Percentiles rank a stretch among this genome's conserved stretches.
phyloP scores from a whole-genome alignment of 495 filamentous ascomycete species.

The Xylona heveae region DNA sequence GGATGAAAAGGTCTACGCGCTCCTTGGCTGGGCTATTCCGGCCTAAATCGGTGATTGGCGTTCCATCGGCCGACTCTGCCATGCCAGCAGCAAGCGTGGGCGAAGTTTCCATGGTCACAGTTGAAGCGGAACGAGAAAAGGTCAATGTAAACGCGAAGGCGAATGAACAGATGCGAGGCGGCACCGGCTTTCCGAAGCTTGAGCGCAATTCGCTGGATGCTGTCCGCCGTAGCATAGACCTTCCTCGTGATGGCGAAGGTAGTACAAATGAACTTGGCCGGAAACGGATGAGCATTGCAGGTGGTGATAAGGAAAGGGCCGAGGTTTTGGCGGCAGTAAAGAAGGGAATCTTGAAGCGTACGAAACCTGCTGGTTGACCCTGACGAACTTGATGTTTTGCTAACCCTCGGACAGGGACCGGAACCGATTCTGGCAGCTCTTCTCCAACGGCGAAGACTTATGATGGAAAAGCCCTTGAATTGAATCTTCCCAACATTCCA shows the following conservation, averaged over 20 bases:
- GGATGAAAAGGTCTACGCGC: conserved; percentile 78
- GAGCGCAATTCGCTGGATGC: conserved; percentile 60
- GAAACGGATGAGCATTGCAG: conserved; percentile 67
- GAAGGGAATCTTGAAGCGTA: conserved; percentile 91
- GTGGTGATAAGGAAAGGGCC: conserved; percentile 73
- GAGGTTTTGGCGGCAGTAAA: conserved; percentile 77
- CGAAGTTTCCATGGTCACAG: conserved; percentile 82
- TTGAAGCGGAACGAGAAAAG: conserved; percentile 76
- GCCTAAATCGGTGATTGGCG: conserved; percentile 76
- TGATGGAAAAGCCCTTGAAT: conserved; percentile 25
- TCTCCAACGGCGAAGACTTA: conserved; percentile 39
- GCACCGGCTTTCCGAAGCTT: conserved; percentile 74
- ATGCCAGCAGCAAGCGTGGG: conserved; percentile 48
- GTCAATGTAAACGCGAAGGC: conserved; percentile 60
- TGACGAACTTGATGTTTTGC: conserved; percentile 1
- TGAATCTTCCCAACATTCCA: conserved; percentile 31
- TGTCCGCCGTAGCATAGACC: conserved; percentile 4
- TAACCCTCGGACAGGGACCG: conserved; percentile 19
- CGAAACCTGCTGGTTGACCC: conserved; percentile 8
- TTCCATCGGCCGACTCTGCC: conserved; percentile 38
- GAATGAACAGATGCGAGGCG: conserved; percentile 44
- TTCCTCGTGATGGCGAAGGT: neutral
- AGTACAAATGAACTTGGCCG: conserved; percentile 29
- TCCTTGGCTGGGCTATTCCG: conserved; percentile 90
- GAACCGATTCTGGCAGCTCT: conserved; percentile 39